Base-by-base conservation (phyloP, 1,139 yeast genomes). In the Schwanniomyces etchellsii region DNA sequence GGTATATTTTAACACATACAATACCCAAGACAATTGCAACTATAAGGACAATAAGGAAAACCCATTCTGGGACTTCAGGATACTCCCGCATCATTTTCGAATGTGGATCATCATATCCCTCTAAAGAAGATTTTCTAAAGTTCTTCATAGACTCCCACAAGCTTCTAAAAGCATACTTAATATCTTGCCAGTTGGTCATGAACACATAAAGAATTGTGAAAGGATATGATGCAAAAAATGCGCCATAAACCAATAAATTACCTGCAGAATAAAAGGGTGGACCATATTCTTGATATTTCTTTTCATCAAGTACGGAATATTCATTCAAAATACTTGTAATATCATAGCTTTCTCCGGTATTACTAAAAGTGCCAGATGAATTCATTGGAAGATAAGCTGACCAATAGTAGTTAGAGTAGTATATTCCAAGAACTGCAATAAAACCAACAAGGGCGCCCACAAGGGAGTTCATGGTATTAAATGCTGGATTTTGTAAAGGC, bases 401-500 rank as follows among this genome's bases (percentile, higher is more conserved):
- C 44, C 60, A 64, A 70, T 70, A 65, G 18, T 57, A 50, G 45
- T 64, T 64, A 24, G 64, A 43, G 46, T 56, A 65, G 48, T 64
- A 57, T 27, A 65, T 35, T n/a, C 63, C 70, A 28, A 71, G 71
- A 28, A 56, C 60, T 12, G 57, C 29, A 10, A 74, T 55, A 30
- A 73, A 52, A 13, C 77, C 68, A 4, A 60, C 26, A 37, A 73
- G 64, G 42, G 80, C 77, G 9, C 25, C 25, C 5, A 27, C 21
- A 12, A 18, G n/a, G n/a, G 25, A 10, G 12, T 15, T 17, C 22
- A 68, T 60, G 34, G 73, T 56, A 14, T 80, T 71, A 31, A 71
- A 60, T 30, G 77, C 74, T 18, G 89, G 88, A 5, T 85, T 81
- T 41, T 78, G 68, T 45, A 81, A 64, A 7, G 89, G 85, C 16